phyloP scores from a whole-genome alignment of 2,329 filamentous ascomycete genomes.

The Paracoccidioides brasiliensis region DNA sequence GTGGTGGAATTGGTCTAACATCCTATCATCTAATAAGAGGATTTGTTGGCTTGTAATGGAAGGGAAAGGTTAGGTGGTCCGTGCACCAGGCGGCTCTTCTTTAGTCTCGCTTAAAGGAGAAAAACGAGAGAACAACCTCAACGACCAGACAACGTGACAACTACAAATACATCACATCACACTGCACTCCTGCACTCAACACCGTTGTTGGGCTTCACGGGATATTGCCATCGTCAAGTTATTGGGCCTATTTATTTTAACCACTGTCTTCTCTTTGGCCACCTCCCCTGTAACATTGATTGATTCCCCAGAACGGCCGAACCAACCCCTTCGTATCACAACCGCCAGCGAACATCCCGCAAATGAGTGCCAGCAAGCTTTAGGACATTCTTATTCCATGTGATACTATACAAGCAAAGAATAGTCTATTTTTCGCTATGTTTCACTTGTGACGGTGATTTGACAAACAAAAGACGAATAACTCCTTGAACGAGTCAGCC shows the following conservation, averaged over 20 bases:
- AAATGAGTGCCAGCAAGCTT: neutral
- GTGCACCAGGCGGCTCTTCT: constrained; percentile 6
- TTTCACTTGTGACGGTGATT: neutral
- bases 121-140: neutral
- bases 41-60: constrained; percentile 2
- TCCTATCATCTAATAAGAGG: neutral
- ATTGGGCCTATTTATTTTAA: neutral
- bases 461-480: neutral
- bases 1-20: neutral
- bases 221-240: neutral
- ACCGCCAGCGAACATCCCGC: neutral
- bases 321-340: neutral
- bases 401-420: neutral
- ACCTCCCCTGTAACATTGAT: neutral
- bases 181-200: neutral
- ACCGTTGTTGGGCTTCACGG: neutral
- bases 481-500: too few relatives aligned
- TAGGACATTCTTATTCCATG: neutral
- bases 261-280: neutral
- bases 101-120: constrained; percentile 1
- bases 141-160: neutral
- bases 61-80: constrained; percentile 1
- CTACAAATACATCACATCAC: neutral
- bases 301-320: too few relatives aligned
- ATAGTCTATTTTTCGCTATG: neutral